Evolutionary conservation across 2,329 filamentous ascomycete species (phyloP).

Genomic region (Phialocephala subalpina): DNA sequence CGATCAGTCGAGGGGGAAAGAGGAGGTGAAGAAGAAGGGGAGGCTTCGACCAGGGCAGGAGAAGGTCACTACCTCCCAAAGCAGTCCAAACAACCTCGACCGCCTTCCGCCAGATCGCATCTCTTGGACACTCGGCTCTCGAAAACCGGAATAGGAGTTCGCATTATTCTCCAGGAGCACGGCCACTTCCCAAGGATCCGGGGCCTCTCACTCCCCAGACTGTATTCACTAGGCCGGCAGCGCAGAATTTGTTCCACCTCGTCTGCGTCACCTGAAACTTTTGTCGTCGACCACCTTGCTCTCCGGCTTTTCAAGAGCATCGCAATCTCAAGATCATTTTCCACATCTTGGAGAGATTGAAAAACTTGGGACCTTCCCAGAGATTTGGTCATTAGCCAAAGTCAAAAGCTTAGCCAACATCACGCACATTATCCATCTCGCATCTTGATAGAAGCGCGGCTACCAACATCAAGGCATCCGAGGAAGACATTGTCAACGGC

Average conservation of each 20-base stretch:
- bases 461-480: neutral
- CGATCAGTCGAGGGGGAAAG: neutral
- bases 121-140: neutral
- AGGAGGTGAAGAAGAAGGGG: neutral
- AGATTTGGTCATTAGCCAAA: neutral
- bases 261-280: constrained; percentile 20
- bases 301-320: neutral
- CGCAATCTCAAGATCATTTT: neutral
- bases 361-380: neutral
- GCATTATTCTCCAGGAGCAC: constrained; percentile 11
- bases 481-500: neutral
- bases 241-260: constrained; percentile 7
- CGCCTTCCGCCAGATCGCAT: neutral
- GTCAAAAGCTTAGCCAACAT: neutral
- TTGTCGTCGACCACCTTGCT: constrained; percentile 8
- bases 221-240: neutral
- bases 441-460: neutral
- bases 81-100: neutral
- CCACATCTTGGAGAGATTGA: neutral
- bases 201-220: neutral
- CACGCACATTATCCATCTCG: neutral
- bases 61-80: neutral
- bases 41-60: constrained; percentile 5
- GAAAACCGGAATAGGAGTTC: neutral
- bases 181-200: constrained; percentile 14